A percentile compares a stretch with the other conserved stretches of the same genome.
phyloP scores from a whole-genome alignment of 768 basidiomycete species.

The Russula earlei region DNA sequence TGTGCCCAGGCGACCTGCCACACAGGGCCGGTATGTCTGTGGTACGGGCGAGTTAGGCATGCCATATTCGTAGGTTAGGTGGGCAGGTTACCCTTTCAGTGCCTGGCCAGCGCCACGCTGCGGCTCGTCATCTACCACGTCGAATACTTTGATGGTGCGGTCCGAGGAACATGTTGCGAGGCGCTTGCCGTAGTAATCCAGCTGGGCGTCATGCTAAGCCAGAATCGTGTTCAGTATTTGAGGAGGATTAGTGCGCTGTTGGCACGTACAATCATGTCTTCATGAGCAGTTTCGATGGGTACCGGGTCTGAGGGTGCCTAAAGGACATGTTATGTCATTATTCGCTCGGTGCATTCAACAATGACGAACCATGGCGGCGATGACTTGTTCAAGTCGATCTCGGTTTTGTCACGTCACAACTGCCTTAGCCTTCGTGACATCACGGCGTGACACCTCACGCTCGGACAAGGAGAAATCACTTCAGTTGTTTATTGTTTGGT shows the following conservation, averaged over 20 bases:
- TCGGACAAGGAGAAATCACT: no score
- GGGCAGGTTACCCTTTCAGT: constrained; percentile 60
- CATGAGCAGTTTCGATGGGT: constrained; percentile 90
- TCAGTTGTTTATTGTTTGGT: constrained; percentile 26
- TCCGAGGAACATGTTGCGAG: constrained; percentile 97
- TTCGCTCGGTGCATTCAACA: background rate
- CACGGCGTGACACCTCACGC: no score
- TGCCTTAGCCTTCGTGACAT: no score
- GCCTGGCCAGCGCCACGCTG: constrained; percentile 60
- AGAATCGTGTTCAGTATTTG: background rate
- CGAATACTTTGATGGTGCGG: constrained; percentile 90
- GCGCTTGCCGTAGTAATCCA: constrained; percentile 96
- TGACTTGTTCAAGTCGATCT: no score
- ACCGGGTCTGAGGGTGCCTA: constrained; percentile 47
- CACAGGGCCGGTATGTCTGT: constrained; percentile 90
- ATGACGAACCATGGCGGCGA: constrained; percentile 7
- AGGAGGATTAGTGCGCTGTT: background rate
- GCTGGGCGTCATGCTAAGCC: constrained; percentile 86
- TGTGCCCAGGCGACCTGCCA: constrained; percentile 99
- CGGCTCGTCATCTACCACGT: constrained; percentile 82
- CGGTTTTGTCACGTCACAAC: no score
- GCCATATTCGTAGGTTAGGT: background rate
- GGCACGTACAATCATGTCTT: constrained; percentile 90
- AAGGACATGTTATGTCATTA: background rate
- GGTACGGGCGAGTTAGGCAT: background rate